phyloP scores from a whole-genome alignment of 176 grass and related monocot species.

The Oryza meridionalis region DNA sequence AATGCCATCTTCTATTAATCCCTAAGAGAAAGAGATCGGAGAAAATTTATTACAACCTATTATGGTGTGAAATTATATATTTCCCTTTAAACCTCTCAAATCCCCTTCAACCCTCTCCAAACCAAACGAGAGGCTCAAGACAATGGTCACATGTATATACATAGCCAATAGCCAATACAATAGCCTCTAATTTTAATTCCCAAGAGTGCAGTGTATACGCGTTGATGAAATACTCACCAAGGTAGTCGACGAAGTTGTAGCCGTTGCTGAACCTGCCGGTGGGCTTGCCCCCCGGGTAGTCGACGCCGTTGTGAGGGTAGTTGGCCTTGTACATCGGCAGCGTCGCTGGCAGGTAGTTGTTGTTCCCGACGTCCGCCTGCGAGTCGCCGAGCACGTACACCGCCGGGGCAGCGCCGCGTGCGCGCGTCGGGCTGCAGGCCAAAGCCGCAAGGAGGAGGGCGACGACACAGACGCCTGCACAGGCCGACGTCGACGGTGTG shows the following conservation, averaged over 20 bases:
- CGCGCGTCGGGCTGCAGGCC: neutral
- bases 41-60: too few species aligned
- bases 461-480: too few species aligned
- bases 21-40: too few species aligned
- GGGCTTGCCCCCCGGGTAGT: slow-evolving; percentile 53
- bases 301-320: slow-evolving; percentile 66
- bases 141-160: neutral
- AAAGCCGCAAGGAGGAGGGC: neutral
- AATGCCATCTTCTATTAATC: too few species aligned
- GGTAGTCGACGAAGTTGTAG: slow-evolving; percentile 66
- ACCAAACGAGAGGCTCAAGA: too few species aligned
- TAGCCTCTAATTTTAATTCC: too few species aligned
- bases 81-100: too few species aligned
- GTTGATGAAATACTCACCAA: slow-evolving; percentile 36
- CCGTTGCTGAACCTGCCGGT: slow-evolving; percentile 93
- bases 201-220: too few species aligned
- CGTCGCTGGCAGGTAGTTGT: slow-evolving; percentile 53
- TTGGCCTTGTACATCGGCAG: slow-evolving; percentile 48
- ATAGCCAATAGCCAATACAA: too few species aligned
- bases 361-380: slow-evolving; percentile 71
- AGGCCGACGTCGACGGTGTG: too few species aligned
- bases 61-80: too few species aligned
- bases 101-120: too few species aligned
- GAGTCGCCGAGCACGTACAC: slow-evolving; percentile 80
- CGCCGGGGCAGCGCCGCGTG: slow-evolving; percentile 30